Base-by-base conservation (phyloP, 2,329 filamentous ascomycete species). In the Berkeleyomyces basicola region DNA sequence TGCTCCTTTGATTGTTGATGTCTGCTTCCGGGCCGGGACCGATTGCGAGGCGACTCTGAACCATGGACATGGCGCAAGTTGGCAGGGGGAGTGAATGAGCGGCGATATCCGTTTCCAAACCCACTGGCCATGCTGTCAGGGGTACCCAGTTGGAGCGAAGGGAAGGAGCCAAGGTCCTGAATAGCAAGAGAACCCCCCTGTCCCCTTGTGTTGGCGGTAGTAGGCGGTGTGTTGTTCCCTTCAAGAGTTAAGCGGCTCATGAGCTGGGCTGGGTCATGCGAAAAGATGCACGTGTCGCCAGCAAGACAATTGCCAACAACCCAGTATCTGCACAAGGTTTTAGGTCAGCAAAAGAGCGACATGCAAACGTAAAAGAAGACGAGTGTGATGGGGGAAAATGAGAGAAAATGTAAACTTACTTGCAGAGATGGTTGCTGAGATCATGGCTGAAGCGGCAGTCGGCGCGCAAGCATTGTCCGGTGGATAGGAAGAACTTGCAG, bases 361-460 rank as follows among this genome's bases (percentile, higher is more conserved):
- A 51, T 6, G 33, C 16, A 33, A 31, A 53, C 7, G 42, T n/a
- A 31, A 63, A 61, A 68, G 65, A 63, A 67, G 46, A 23, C 23
- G 23, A 23, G 23, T 23, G 23, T 2, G 23, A 23, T 23, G 2
- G 23, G 23, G 23, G 23, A 31, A 44, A 58, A 63, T 53, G 51
- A 46, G 40, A 33, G 31, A 63, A 14, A 63, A 61, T 4, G 59
- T 14, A 23, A 49, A 86, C 89, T 80, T 78, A 95, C 89, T 97
- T 97, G 91, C 93, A 99, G 66, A 99, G 82, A 70, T 96, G 93
- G 70, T 88, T 95, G 71, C 89, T 95, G 53, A 96, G 81, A 72
- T 99, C 92, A 73, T 99, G 93, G 68, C 91, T 96, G 74, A 97
- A 99, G 64, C 92, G 86, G 73, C 93, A 99, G 73, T 99, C 93